phyloP scores from a whole-genome alignment of 768 basidiomycete species.

The Serpula lacrymans region DNA sequence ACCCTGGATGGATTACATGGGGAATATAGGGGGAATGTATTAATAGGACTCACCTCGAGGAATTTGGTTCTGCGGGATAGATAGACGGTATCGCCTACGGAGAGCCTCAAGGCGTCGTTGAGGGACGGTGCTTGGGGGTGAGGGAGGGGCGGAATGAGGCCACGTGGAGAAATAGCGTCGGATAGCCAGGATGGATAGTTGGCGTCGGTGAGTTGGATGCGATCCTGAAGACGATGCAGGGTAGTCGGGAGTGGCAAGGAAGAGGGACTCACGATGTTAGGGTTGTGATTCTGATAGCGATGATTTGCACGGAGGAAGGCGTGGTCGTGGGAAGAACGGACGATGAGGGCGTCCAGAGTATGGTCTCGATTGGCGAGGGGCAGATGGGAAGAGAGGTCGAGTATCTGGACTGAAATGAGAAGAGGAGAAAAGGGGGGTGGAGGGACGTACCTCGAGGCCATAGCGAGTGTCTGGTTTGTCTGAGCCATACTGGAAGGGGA shows the following conservation, averaged over 20 bases:
- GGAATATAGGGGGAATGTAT: slow-evolving; percentile 2
- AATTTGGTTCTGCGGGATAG: slow-evolving; percentile 47
- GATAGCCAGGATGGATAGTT: slow-evolving; percentile 48
- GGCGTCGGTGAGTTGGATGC: slow-evolving; percentile 43
- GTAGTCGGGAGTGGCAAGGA: not conserved
- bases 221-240: slow-evolving; percentile 37
- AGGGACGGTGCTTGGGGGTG: slow-evolving; percentile 29
- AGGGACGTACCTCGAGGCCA: slow-evolving; percentile 68
- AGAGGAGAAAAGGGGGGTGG: slow-evolving; percentile 3
- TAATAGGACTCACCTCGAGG: slow-evolving; percentile 45
- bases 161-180: slow-evolving; percentile 29
- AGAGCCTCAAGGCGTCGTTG: slow-evolving; percentile 41
- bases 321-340: slow-evolving; percentile 24
- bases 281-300: slow-evolving; percentile 14
- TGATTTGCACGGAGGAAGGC: slow-evolving; percentile 28
- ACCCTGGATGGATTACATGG: slow-evolving; percentile 51
- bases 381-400: slow-evolving; percentile 29
- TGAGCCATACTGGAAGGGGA: slow-evolving; percentile 71
- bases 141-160: slow-evolving; percentile 18
- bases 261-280: slow-evolving; percentile 20
- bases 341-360: slow-evolving; percentile 28
- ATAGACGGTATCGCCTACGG: slow-evolving; percentile 55
- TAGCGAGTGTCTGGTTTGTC: slow-evolving; percentile 95
- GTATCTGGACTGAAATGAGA: slow-evolving; percentile 24
- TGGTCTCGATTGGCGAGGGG: slow-evolving; percentile 24